Conservation (phyloP, 805 yeast species). For the Wickerhamiella qilinensis region DNA sequence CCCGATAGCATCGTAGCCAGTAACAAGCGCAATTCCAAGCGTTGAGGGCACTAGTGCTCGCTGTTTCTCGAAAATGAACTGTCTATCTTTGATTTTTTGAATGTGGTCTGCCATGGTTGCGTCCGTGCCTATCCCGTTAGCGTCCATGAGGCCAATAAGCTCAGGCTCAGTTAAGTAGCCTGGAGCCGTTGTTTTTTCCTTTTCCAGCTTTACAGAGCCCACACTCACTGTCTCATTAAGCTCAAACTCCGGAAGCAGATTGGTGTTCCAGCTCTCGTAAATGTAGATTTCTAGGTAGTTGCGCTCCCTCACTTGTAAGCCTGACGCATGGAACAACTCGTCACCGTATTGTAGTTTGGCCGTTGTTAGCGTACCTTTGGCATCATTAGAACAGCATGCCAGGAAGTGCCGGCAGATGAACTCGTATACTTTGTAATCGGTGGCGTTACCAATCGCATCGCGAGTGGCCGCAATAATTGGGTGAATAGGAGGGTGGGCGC, state of each 20-base stretch:
- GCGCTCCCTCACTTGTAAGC: constrained; percentile 52
- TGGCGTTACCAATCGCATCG: constrained; percentile 20
- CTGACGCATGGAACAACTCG: constrained; percentile 59
- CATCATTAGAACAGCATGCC: constrained; percentile 87
- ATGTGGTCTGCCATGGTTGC: constrained; percentile 99
- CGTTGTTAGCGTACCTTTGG: constrained; percentile 54
- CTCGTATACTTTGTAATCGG: constrained; percentile 62
- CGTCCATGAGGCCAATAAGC: constrained; percentile 84
- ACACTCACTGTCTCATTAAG: constrained; percentile 44
- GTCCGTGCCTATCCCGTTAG: constrained; percentile 95
- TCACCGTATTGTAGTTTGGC: constrained; percentile 59
- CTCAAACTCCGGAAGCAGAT: constrained; percentile 45
- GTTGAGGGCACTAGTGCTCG: constrained; percentile 51
- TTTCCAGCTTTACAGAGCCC: constrained; percentile 38
- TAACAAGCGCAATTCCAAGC: constrained; percentile 73
- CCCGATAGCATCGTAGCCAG: constrained; percentile 70
- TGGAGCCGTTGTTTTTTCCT: constrained; percentile 75
- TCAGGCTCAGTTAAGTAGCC: constrained; percentile 79
- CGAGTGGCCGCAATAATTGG: constrained; percentile 35
- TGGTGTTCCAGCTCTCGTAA: constrained; percentile 59
- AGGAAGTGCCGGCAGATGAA: constrained; percentile 71
- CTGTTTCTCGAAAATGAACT: constrained; percentile 37
- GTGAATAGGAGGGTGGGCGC: constrained; percentile 97
- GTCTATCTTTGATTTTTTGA: constrained; percentile 53
- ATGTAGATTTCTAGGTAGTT: constrained; percentile 71